These are phyloP conservation scores for Zasmidium citrigriseum DNA, from an alignment of 2,329 filamentous ascomycete species.

Conservation along the genomic window DNA sequence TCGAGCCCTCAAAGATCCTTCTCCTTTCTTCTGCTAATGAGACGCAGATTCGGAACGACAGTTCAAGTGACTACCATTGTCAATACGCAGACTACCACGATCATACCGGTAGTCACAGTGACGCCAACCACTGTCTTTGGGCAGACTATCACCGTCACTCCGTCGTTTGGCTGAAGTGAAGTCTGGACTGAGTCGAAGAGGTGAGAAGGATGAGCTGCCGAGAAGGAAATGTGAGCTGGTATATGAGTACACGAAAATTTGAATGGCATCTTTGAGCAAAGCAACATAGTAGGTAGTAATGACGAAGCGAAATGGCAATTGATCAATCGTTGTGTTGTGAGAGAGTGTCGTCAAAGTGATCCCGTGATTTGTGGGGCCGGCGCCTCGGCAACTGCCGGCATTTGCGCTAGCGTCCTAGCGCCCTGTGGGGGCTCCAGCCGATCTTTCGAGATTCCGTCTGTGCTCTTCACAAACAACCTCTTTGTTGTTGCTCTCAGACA, in stretches of 20 bases:
- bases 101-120: not conserved
- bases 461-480: not conserved
- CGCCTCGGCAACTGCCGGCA: not conserved
- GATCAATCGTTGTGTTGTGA: no score
- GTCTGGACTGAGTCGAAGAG: not conserved
- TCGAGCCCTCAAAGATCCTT: not conserved
- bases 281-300: no score
- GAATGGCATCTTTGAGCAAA: no score
- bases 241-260: no score
- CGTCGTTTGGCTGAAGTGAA: not conserved
- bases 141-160: slow-evolving; percentile 1
- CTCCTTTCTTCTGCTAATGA: not conserved
- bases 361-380: not conserved
- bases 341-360: not conserved
- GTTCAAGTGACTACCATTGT: not conserved
- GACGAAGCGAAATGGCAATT: no score
- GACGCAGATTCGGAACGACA: not conserved
- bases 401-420: not conserved
- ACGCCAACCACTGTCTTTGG: not conserved
- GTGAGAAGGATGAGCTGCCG: no score
- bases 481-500: not conserved
- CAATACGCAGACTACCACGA: not conserved
- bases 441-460: not conserved
- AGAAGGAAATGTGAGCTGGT: no score
- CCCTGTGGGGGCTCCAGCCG: not conserved